Evolutionary conservation across 805 yeast species (phyloP).

Genomic region (Schizosaccharomyces pombe): DNA sequence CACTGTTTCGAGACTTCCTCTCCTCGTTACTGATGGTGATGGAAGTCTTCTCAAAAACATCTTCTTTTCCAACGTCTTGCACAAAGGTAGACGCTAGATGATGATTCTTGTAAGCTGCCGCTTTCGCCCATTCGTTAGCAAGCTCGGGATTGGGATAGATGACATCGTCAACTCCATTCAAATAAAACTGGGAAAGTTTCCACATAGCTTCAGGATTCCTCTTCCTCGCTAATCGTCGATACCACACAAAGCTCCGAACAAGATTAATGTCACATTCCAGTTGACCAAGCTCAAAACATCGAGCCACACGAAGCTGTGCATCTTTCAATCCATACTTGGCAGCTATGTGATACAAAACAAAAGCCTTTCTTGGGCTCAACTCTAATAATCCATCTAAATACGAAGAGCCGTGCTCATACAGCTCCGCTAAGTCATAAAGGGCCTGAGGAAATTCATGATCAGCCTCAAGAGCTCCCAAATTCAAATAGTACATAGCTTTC

Average conservation of each 20-base stretch:
- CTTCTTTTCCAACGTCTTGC: no score
- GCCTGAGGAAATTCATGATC: constrained; percentile 29
- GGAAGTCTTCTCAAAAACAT: no score
- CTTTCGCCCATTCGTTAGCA: neutral
- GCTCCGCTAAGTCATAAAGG: constrained; percentile 30
- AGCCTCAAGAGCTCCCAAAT: constrained; percentile 25
- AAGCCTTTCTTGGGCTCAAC: constrained; percentile 21
- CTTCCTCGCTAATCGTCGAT: constrained; percentile 37
- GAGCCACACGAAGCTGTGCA: constrained; percentile 47
- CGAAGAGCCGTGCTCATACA: constrained; percentile 21
- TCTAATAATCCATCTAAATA: constrained; percentile 15
- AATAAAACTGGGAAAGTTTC: constrained; percentile 12
- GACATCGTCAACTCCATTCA: neutral
- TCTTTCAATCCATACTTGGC: constrained; percentile 38
- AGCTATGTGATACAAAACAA: constrained; percentile 32
- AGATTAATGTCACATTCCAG: constrained; percentile 29
- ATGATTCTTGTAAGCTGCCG: neutral
- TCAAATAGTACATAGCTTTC: constrained; percentile 29
- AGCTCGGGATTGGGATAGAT: neutral
- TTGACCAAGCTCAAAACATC: constrained; percentile 49
- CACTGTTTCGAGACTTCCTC: no score
- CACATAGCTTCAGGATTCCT: constrained; percentile 43
- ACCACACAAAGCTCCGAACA: constrained; percentile 46
- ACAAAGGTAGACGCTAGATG: neutral
- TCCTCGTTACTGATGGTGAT: no score